Evolutionary conservation across 2,329 filamentous ascomycete species (phyloP), one percentile per base, ranked within the genome.

Genomic region (Fusarium torreyae): DNA sequence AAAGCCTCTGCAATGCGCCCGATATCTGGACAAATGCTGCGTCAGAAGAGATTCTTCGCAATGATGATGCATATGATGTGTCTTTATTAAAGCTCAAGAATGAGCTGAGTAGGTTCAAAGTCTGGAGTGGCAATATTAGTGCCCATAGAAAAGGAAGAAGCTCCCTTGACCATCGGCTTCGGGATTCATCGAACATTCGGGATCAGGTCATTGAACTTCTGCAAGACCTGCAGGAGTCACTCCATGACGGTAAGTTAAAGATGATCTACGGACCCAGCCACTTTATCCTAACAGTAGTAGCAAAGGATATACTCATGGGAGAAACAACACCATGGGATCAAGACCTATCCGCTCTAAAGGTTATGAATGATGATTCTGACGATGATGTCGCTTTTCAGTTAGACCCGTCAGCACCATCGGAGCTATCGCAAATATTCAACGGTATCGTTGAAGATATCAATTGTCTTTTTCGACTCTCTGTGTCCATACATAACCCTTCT

Each of bases 51-150:
- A 13, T 0, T 5, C 0, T 1, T 0, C n/a, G n/a, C n/a, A n/a
- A n/a, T 4, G 8, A 3, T n/a, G 14, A 15, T 7, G 17, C 13
- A 11, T 6, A 17, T 0, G 24, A 8, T 0, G 17, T 17, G 1
- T n/a, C 33, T 0, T 13, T 5, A 0, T 2, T 42, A 1, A 44
- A 10, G 3, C 46, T 26, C 7, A 24, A 20, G 1, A 52, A 44
- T 3, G 64, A 71, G 15, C 18, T 42, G 4, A 24, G n/a, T 7
- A 51, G 68, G 8, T 61, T 71, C 31, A 69, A 69, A 14, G 43
- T 71, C 0, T 69, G 68, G 68, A 44, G 43, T 2, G 57, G 46
- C 0, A 71, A 66, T 3, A 60, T 66, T 1, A 64, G 42, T 0
- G 69, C 64, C 0, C 61, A 66, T 4, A 10, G 6, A 1, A 50